Percentiles rank a stretch among this genome's conserved stretches.
These are phyloP conservation scores for Madurella mycetomatis DNA, from an alignment of 2,329 filamentous ascomycete genomes.

Conservation along the genomic window DNA sequence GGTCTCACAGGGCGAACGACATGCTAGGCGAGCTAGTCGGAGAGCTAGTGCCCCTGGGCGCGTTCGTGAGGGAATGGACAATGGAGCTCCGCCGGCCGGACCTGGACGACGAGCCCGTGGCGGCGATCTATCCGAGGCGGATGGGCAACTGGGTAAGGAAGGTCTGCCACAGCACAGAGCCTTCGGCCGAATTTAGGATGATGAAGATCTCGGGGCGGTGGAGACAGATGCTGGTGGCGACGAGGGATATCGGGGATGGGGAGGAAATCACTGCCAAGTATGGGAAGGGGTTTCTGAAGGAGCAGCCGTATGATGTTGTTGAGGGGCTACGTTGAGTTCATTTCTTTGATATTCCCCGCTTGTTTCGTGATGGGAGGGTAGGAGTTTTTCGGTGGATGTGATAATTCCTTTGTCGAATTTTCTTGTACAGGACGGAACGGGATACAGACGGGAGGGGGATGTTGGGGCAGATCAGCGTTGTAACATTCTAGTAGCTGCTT, in stretches of 20 bases:
- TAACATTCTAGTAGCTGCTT: background rate
- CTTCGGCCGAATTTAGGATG: slow-evolving; percentile 17
- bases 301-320: slow-evolving; percentile 18
- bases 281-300: slow-evolving; percentile 19
- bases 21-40: slow-evolving; percentile 25
- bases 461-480: background rate
- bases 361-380: background rate
- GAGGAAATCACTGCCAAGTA: slow-evolving; percentile 25
- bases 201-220: slow-evolving; percentile 24
- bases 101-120: slow-evolving; percentile 18
- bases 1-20: slow-evolving; percentile 7
- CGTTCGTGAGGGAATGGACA: slow-evolving; percentile 17
- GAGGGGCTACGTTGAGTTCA: slow-evolving; percentile 18
- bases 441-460: background rate
- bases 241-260: slow-evolving; percentile 19
- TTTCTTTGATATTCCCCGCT: background rate
- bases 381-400: background rate
- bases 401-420: background rate
- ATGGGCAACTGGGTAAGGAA: slow-evolving; percentile 27
- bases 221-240: slow-evolving; percentile 21
- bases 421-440: background rate
- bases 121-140: slow-evolving; percentile 23
- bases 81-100: slow-evolving; percentile 22
- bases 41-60: slow-evolving; percentile 21
- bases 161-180: slow-evolving; percentile 18